Percentiles rank a stretch among this genome's conserved stretches.
phyloP scores from a whole-genome alignment of 306 rosid species.

The Prunus persica region DNA sequence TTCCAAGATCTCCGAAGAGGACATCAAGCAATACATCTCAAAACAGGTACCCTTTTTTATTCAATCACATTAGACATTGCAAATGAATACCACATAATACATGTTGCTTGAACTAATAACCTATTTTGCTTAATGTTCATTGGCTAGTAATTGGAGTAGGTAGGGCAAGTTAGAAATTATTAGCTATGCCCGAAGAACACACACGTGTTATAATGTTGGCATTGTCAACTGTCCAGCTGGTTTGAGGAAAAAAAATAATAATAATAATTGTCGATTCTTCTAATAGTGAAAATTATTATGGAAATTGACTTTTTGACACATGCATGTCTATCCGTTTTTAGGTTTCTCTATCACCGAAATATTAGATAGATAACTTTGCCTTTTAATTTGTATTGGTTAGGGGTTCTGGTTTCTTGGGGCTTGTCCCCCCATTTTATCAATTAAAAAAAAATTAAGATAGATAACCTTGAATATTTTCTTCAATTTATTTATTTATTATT shows the following conservation, averaged over 20 bases:
- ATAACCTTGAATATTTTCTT: too few relatives aligned
- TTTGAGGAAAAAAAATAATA: neutral
- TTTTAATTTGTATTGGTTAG: too few relatives aligned
- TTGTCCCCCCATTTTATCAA: too few relatives aligned
- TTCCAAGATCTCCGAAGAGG: conserved; percentile 59
- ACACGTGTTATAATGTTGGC: neutral
- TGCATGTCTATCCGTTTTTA: neutral
- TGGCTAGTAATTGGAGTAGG: neutral
- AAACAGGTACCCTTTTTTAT: conserved; percentile 52
- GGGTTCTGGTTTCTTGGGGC: too few relatives aligned
- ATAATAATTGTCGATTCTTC: neutral
- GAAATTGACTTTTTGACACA: neutral
- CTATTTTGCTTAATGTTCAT: too few relatives aligned
- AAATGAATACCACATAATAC: too few relatives aligned
- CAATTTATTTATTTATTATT: too few relatives aligned
- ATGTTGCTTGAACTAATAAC: too few relatives aligned
- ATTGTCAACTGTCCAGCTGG: neutral
- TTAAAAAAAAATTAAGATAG: neutral
- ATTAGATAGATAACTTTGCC: neutral
- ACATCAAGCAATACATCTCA: conserved; percentile 65
- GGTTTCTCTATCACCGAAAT: neutral
- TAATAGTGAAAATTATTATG: neutral
- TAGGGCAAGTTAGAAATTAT: neutral
- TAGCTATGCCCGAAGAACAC: neutral
- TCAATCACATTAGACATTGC: neutral